Conservation (phyloP, 1,284 basidiomycete genomes). For the Trichosporon coremiiforme region DNA sequence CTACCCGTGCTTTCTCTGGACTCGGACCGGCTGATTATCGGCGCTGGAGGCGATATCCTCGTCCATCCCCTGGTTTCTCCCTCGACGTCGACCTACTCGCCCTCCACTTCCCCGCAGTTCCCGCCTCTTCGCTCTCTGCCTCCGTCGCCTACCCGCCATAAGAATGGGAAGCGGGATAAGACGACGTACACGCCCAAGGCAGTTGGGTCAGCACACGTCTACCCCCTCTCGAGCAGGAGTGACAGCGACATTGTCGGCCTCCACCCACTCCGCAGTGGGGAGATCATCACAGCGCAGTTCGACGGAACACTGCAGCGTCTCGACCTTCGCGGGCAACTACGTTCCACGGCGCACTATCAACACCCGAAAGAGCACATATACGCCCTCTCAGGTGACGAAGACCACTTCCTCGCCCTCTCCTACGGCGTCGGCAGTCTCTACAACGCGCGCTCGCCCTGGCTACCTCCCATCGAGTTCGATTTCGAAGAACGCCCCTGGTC, state of each 20-base stretch:
- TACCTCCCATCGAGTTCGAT: constrained; percentile 33
- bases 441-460: constrained; percentile 45
- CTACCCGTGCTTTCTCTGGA: constrained; percentile 44
- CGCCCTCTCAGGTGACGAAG: constrained; percentile 23
- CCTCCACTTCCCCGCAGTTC: background rate
- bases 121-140: background rate
- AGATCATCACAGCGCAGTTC: constrained; percentile 42
- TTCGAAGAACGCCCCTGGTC: constrained; percentile 46
- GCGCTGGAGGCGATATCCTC: constrained; percentile 41
- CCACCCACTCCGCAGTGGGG: constrained; percentile 30
- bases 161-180: background rate
- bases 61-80: constrained; percentile 38
- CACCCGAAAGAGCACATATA: constrained; percentile 29
- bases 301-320: constrained; percentile 47
- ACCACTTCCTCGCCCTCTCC: constrained; percentile 38
- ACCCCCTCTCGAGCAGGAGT: constrained; percentile 36
- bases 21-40: constrained; percentile 37
- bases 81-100: background rate
- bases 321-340: constrained; percentile 16
- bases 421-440: constrained; percentile 36
- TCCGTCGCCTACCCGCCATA: background rate
- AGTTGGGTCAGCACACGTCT: constrained; percentile 28
- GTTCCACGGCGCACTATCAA: constrained; percentile 29
- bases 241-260: constrained; percentile 46
- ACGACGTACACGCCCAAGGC: constrained; percentile 1